Evolutionary conservation across 352 stramenopile species (phyloP).

Genomic region (Thalassiosira livingstoniorum): DNA sequence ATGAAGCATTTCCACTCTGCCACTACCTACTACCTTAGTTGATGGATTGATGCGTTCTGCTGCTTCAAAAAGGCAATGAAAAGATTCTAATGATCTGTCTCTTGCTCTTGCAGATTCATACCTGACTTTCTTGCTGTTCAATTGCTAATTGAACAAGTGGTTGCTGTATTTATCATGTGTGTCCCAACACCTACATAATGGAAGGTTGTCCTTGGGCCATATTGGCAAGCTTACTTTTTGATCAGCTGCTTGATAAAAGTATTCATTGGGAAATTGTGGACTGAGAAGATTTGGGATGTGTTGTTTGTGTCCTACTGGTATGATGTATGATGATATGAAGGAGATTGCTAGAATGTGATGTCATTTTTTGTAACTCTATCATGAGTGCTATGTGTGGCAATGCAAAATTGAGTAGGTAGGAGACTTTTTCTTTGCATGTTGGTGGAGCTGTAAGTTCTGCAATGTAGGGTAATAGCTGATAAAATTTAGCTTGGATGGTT

Average conservation of each 20-base stretch:
- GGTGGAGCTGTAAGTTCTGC: background rate
- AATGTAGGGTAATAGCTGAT: slow-evolving; percentile 20
- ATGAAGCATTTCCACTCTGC: too few species aligned
- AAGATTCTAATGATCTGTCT: background rate
- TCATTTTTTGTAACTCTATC: background rate
- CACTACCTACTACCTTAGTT: too few species aligned
- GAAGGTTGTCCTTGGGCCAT: background rate
- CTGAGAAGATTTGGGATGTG: background rate
- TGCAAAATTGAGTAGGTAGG: background rate
- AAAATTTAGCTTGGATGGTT: slow-evolving; percentile 16
- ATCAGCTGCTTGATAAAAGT: too few species aligned
- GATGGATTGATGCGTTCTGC: background rate
- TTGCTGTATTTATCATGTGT: too few species aligned
- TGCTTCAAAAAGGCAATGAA: background rate
- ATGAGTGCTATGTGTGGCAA: background rate
- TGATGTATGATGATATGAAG: background rate
- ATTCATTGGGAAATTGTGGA: too few species aligned
- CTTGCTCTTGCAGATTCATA: background rate
- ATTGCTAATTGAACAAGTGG: background rate
- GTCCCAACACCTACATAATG: background rate
- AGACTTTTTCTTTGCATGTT: background rate
- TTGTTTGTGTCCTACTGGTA: background rate
- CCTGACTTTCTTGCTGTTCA: background rate
- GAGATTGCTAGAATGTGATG: background rate
- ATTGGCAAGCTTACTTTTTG: background rate